Percentiles rank a stretch among this genome's conserved stretches.
Evolutionary conservation across 208 protist genomes (phyloP).

Genomic region (Leishmania aethiopica): DNA sequence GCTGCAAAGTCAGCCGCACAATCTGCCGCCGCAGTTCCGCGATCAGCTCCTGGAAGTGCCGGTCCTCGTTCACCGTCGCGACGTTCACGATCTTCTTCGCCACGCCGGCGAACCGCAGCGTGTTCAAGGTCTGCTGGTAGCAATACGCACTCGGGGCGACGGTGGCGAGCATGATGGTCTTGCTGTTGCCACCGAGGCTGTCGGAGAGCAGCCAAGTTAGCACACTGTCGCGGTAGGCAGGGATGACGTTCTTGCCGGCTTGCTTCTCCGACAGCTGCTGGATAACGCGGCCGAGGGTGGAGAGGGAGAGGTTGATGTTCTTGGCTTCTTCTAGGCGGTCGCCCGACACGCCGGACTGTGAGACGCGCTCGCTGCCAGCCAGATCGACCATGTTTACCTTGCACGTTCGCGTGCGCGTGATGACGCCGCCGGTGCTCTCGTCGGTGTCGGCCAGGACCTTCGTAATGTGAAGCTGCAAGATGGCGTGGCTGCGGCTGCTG

Average conservation of each 20-base stretch:
- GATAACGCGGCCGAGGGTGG: constrained; percentile 92
- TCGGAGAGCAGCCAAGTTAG: constrained; percentile 90
- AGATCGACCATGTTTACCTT: constrained; percentile 97
- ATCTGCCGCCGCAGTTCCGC: constrained; percentile 75
- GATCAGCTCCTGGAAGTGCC: constrained; percentile 79
- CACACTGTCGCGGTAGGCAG: constrained; percentile 88
- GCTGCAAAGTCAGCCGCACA: constrained; percentile 76
- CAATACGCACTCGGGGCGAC: constrained; percentile 78
- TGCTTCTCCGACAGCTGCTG: constrained; percentile 84
- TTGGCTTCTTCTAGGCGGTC: constrained; percentile 94
- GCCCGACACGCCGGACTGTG: constrained; percentile 90
- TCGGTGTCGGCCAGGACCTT: constrained; percentile 42
- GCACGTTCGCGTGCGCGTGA: constrained; percentile 63
- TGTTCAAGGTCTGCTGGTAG: constrained; percentile 88
- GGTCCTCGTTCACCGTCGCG: constrained; percentile 85
- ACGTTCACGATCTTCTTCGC: constrained; percentile 89
- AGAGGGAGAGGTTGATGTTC: constrained; percentile 97
- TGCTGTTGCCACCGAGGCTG: constrained; percentile 87
- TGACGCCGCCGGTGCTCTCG: constrained; percentile 43
- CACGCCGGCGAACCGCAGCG: constrained; percentile 84
- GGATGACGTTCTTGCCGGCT: constrained; percentile 59
- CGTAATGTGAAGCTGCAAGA: constrained; percentile 93
- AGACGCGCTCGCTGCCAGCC: constrained; percentile 95
- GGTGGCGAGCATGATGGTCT: constrained; percentile 90
- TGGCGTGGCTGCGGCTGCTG: constrained; percentile 96